Base-by-base conservation (phyloP, 768 basidiomycete species). In the Tricholoma sp. region DNA sequence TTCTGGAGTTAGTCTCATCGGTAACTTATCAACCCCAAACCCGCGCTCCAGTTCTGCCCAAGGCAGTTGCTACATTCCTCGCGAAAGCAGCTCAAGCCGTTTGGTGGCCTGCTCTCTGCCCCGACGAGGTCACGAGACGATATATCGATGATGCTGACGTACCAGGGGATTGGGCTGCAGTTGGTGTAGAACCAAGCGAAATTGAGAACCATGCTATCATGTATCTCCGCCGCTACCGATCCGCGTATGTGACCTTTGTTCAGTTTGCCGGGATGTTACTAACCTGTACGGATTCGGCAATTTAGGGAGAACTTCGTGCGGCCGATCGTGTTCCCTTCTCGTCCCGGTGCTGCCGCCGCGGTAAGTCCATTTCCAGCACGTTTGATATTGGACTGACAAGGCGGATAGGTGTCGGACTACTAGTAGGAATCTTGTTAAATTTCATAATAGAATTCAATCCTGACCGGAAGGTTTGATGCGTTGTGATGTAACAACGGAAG, bases 91-190 rank as follows among this genome's bases (percentile, higher is more conserved):
- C 80, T n/a, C 74, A 89, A 83, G 67, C 71, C 63, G 58, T 79
- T 72, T 99, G 94, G 94, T 98, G 95, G 94, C 94, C 95, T 11
- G 80, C 89, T 35, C 78, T 97, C 51, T 85, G 82, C 68, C 91
- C 94, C 1, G 96, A 99, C 69, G 94, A 97, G 71, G 87, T 99
- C 19, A 81, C 83, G 65, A 79, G 97, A 66, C 83, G 92, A 58
- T 97, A 83, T 70, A 83, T 98, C 63, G 81, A 94, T 73, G 95
- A 98, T 71, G 76, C 76, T 35, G 80, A 85, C 56, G 81, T 77
- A 57, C 79, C 76, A 18, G 91, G 91, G 21, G 88, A 88, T 68
- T 98, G 94, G 94, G 84, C 84, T 63, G 80, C 82, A 47, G 78
- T 97, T 59, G 89, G 90, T 21, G 84, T 98, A 57, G 65, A 72